A percentile compares a stretch with the other conserved stretches of the same genome.
Conservation (phyloP, 2,329 filamentous ascomycete genomes). For the Colletotrichum orbiculare region DNA sequence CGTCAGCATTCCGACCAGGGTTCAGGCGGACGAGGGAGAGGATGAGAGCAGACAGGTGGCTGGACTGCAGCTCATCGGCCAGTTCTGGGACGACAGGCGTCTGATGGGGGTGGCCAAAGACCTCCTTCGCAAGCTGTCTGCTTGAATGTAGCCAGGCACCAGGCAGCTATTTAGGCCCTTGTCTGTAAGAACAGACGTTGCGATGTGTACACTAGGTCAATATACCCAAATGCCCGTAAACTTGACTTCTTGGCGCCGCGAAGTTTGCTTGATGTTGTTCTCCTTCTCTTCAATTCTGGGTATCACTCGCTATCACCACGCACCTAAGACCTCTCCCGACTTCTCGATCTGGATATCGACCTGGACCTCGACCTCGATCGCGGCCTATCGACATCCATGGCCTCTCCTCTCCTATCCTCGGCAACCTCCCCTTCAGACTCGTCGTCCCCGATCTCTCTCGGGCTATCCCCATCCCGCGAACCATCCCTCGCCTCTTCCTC, state of each 20-base stretch:
- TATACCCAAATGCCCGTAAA: conserved; percentile 21
- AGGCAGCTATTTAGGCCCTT: neutral
- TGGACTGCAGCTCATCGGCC: conserved; percentile 83
- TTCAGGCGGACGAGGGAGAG: conserved; percentile 63
- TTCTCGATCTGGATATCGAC: conserved; percentile 33
- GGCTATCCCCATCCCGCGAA: conserved; percentile 38
- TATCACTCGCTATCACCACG: conserved; percentile 15
- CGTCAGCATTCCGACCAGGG: conserved; percentile 81
- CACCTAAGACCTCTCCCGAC: conserved; percentile 16
- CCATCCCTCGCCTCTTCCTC: conserved; percentile 56
- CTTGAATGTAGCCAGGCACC: neutral
- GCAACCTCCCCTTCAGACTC: conserved; percentile 56
- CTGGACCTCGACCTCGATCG: no score
- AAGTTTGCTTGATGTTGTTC: neutral
- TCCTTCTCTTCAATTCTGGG: conserved; percentile 2
- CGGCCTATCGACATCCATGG: conserved; percentile 50
- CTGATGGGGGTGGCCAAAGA: conserved; percentile 69
- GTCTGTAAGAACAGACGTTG: neutral
- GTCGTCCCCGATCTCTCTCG: conserved; percentile 39
- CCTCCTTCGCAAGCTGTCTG: conserved; percentile 47
- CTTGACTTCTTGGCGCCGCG: neutral
- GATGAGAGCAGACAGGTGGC: conserved; percentile 48
- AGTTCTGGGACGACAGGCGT: conserved; percentile 79
- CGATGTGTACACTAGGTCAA: conserved; percentile 24
- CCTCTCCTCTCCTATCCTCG: conserved; percentile 41